Percentiles rank a stretch among this genome's conserved stretches.
Conservation (phyloP, 2,329 filamentous ascomycete genomes). For the Scytalidium sp. region DNA sequence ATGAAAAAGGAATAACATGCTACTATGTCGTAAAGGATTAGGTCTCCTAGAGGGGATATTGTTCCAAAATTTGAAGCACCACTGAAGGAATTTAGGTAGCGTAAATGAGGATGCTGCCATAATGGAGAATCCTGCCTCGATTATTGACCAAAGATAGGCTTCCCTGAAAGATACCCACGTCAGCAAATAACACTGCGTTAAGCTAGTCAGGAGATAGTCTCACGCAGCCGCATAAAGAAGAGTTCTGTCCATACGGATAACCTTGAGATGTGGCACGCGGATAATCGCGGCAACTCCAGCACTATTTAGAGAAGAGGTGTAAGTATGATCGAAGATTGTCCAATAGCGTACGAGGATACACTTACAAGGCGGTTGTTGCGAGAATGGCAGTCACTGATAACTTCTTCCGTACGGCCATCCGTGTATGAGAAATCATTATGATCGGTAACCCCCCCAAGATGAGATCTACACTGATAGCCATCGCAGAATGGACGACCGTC, state of each 20-base stretch:
- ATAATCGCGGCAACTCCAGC: conserved; percentile 21
- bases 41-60: not conserved
- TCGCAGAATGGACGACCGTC: conserved; percentile 49
- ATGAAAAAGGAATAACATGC: not conserved
- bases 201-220: not conserved
- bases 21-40: not conserved
- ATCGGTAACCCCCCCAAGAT: conserved; percentile 50
- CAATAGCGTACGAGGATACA: conserved; percentile 17
- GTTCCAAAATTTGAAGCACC: not conserved
- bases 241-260: conserved; percentile 14
- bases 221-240: conserved; percentile 21
- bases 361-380: conserved; percentile 50
- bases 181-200: not conserved
- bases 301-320: conserved; percentile 4
- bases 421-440: conserved; percentile 51
- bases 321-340: not conserved
- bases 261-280: conserved; percentile 18
- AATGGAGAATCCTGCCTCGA: not conserved
- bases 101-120: not conserved
- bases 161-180: not conserved
- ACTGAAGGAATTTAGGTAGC: not conserved
- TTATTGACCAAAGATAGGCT: not conserved
- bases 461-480: conserved; percentile 46
- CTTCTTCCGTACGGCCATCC: conserved; percentile 52
- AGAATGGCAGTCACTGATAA: conserved; percentile 49